Evolutionary conservation across 768 basidiomycete species (phyloP), one percentile per base, ranked within the genome.

Genomic region (Suillus plorans): DNA sequence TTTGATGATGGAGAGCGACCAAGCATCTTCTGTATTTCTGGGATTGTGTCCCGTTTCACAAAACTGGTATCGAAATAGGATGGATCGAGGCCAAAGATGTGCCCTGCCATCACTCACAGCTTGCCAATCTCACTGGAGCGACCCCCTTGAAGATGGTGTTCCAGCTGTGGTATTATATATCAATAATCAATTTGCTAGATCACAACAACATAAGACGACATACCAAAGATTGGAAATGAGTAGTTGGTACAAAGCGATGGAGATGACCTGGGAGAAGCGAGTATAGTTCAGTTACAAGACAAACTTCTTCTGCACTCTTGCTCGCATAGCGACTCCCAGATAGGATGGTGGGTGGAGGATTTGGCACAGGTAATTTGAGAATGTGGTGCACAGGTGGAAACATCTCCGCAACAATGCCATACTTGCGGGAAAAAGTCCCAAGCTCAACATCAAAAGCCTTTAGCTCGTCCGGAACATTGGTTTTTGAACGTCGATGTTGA

Each of bases 1-100:
- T 63, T 68, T 2, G 74, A 77, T 42, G 74, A 80, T 22, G n/a
- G n/a, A n/a, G 72, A 1, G 18, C 74, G 8, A 80, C 76, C 64
- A 25, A 62, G 7, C 20, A 68, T 1, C 14, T 44, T 45, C 44
- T 45, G 44, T 6, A 45, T 45, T 1, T 45, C 20, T 6, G 18
- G 20, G 18, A 45, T 45, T 45, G 44, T 45, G 3, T 45, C 20
- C n/a, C 44, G 4, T 8, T 45, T 45, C 3, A 3, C n/a, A 45
- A 45, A 45, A 20, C 44, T 45, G 44, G 20, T 45, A 8, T 45
- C 2, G 8, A 45, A 45, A 20, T 45, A 45, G 44, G 44, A 45
- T 8, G 44, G 8, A 45, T 45, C 18, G 8, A 45, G 20, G 20
- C 44, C 44, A 45, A 45, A 45, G 9, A 45, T 45, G n/a, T 4